These are phyloP conservation scores for Sugiyamaella lignohabitans DNA, from an alignment of 805 yeast genomes.

Conservation along the genomic window DNA sequence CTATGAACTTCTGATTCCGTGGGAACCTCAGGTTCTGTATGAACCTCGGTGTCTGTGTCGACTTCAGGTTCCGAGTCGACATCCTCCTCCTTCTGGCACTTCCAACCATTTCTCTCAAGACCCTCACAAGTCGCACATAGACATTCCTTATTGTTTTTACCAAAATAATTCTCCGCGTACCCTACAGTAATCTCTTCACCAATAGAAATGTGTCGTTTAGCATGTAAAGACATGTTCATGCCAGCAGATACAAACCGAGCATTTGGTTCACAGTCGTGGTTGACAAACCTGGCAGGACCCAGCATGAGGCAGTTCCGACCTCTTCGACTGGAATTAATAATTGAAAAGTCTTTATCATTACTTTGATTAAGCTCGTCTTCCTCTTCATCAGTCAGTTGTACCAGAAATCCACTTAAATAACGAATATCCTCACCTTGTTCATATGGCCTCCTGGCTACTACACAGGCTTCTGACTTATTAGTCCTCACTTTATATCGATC, in stretches of 20 bases:
- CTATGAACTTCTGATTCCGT: no score
- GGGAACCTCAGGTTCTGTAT: neutral
- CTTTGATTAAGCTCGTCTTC: slow-evolving; percentile 27
- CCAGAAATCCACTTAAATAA: slow-evolving; percentile 36
- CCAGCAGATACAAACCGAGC: slow-evolving; percentile 32
- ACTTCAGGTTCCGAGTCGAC: neutral
- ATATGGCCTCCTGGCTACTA: slow-evolving; percentile 33
- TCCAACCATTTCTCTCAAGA: slow-evolving; percentile 28
- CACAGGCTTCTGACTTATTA: slow-evolving; percentile 34
- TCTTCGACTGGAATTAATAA: slow-evolving; percentile 35
- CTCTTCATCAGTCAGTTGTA: slow-evolving; percentile 32
- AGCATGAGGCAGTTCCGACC: slow-evolving; percentile 37
- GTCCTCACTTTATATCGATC: slow-evolving; percentile 32
- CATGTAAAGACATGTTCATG: slow-evolving; percentile 31
- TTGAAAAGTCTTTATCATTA: slow-evolving; percentile 38
- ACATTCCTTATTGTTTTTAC: slow-evolving; percentile 38
- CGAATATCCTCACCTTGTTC: slow-evolving; percentile 31
- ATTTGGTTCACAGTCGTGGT: slow-evolving; percentile 44
- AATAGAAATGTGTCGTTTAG: slow-evolving; percentile 31
- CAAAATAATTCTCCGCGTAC: slow-evolving; percentile 41
- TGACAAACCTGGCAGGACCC: slow-evolving; percentile 44
- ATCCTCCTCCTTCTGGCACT: neutral
- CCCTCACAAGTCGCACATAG: slow-evolving; percentile 41
- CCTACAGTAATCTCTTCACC: slow-evolving; percentile 46
- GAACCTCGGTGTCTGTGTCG: neutral